phyloP scores from a whole-genome alignment of 208 protist species.

The Wallacemonas sp. region DNA sequence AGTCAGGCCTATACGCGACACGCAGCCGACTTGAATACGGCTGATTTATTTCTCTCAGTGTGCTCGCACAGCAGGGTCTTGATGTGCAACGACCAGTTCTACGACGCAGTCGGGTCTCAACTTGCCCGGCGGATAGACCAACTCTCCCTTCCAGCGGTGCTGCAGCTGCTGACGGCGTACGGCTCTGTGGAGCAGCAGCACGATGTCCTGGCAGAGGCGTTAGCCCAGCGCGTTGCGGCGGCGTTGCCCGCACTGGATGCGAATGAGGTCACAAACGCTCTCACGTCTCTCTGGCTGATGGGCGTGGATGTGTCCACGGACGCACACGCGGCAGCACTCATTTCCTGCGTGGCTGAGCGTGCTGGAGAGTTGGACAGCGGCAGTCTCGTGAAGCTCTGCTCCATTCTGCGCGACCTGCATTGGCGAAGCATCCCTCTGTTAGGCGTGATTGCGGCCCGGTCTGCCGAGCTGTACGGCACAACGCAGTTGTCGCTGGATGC shows the following conservation, averaged over 20 bases:
- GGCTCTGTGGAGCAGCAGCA: constrained; percentile 50
- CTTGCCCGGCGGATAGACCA: constrained; percentile 28
- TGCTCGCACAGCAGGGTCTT: constrained; percentile 65
- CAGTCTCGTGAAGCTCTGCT: constrained; percentile 60
- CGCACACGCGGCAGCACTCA: constrained; percentile 18
- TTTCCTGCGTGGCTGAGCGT: constrained; percentile 36
- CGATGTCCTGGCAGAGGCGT: constrained; percentile 18
- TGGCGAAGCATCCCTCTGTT: constrained; percentile 53
- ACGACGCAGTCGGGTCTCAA: constrained; percentile 44
- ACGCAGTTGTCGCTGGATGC: constrained; percentile 25
- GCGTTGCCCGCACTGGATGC: constrained; percentile 34
- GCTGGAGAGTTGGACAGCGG: constrained; percentile 38
- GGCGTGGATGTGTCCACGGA: constrained; percentile 34
- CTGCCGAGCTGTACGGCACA: constrained; percentile 34
- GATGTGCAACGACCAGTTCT: constrained; percentile 61
- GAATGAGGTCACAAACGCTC: constrained; percentile 46
- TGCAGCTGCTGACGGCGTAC: constrained; percentile 60
- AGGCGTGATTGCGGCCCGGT: constrained; percentile 44
- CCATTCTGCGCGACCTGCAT: constrained; percentile 41
- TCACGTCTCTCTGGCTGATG: constrained; percentile 69
- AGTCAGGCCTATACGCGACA: constrained; percentile 28
- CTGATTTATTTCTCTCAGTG: constrained; percentile 66
- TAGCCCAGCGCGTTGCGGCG: constrained; percentile 26
- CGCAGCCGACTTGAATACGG: constrained; percentile 38
- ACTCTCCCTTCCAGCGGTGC: constrained; percentile 55